These are phyloP conservation scores for Smithsoniella earleae DNA, from an alignment of 163 green algal genomes.

Conservation along the genomic window DNA sequence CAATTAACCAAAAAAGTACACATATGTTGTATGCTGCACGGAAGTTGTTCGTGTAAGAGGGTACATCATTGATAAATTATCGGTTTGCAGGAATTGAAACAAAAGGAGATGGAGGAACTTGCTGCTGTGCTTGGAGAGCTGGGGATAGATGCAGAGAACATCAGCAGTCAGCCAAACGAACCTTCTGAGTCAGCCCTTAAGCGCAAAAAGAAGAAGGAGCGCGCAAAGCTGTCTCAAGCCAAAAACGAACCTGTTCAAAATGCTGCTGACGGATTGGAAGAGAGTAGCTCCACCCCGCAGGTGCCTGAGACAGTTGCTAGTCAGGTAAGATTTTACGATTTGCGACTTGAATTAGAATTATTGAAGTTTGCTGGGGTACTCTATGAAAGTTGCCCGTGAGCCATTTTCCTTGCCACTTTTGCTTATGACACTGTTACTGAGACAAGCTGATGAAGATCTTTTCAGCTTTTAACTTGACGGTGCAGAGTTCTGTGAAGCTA, in stretches of 20 bases:
- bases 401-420: too few species aligned
- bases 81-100: constrained; percentile 61
- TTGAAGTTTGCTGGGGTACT: too few species aligned
- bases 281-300: too few species aligned
- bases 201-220: constrained; percentile 42
- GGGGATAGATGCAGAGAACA: constrained; percentile 41
- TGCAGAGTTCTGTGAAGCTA: background rate
- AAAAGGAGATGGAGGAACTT: constrained; percentile 75
- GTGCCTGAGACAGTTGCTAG: too few species aligned
- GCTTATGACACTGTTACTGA: background rate
- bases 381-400: too few species aligned
- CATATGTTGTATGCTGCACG: background rate
- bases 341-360: too few species aligned
- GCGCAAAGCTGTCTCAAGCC: too few species aligned
- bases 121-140: constrained; percentile 60
- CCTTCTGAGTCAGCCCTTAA: constrained; percentile 30
- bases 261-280: background rate
- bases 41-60: too few species aligned
- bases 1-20: constrained; percentile 24
- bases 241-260: constrained; percentile 33
- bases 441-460: background rate
- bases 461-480: background rate
- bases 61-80: background rate
- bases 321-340: too few species aligned
- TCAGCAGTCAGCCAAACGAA: constrained; percentile 33